phyloP scores from a whole-genome alignment of 2,329 filamentous ascomycete species.

The Ceratocystis smalleyi region DNA sequence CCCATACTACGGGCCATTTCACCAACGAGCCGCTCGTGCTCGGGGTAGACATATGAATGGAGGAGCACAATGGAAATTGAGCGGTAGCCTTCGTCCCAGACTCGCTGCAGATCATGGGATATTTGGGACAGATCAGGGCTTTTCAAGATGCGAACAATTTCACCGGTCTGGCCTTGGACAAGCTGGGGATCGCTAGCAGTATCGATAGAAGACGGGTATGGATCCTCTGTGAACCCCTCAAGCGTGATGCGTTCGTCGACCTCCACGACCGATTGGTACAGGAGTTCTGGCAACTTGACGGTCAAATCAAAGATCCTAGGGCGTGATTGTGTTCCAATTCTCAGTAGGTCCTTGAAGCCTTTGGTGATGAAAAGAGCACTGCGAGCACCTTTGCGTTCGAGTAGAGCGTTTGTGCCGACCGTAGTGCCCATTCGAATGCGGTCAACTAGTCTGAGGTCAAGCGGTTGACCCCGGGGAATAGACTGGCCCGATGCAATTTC shows the following conservation, averaged over 20 bases:
- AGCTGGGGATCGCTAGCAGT: slow-evolving; percentile 57
- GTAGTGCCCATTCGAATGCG: slow-evolving; percentile 94
- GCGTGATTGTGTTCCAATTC: slow-evolving; percentile 79
- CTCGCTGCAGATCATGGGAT: slow-evolving; percentile 38
- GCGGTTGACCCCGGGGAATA: slow-evolving; percentile 60
- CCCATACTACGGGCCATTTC: slow-evolving; percentile 64
- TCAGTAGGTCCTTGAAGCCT: slow-evolving; percentile 74
- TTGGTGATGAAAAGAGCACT: slow-evolving; percentile 77
- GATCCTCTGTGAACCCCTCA: slow-evolving; percentile 85
- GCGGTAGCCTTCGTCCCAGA: slow-evolving; percentile 50
- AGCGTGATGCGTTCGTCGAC: slow-evolving; percentile 80
- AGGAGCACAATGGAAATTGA: slow-evolving; percentile 84
- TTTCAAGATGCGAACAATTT: slow-evolving; percentile 51
- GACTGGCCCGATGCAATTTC: slow-evolving; percentile 58
- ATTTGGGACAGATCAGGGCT: slow-evolving; percentile 41
- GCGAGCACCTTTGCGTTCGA: slow-evolving; percentile 79
- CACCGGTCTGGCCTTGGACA: slow-evolving; percentile 49
- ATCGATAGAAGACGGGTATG: slow-evolving; percentile 40
- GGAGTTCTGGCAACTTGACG: slow-evolving; percentile 70
- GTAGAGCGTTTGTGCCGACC: slow-evolving; percentile 78
- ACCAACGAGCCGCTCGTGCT: slow-evolving; percentile 67
- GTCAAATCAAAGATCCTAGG: slow-evolving; percentile 84
- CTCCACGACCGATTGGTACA: slow-evolving; percentile 77
- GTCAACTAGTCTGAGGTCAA: slow-evolving; percentile 73
- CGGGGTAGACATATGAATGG: slow-evolving; percentile 82